Conservation (phyloP, 176 grass and related monocot genomes). For the Triticum timopheevii region DNA sequence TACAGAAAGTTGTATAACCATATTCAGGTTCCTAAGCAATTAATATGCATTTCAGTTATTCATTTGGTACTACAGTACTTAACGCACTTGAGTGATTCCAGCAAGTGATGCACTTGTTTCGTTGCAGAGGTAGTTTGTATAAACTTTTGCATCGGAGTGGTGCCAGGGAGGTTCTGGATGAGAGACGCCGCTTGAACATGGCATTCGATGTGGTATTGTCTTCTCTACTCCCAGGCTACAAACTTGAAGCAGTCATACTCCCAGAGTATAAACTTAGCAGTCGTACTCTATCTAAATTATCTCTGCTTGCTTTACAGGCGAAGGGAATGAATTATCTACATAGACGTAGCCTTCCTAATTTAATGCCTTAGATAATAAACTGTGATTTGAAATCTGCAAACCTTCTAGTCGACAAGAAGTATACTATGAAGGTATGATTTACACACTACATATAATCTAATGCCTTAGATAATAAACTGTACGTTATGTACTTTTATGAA, state of each 20-base stretch:
- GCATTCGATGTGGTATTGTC: slow-evolving; percentile 88
- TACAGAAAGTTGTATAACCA: too few relatives aligned
- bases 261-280: too few relatives aligned
- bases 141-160: slow-evolving; percentile 79
- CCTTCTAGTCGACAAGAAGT: slow-evolving; percentile 98
- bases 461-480: neutral
- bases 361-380: too few relatives aligned
- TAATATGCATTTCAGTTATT: too few relatives aligned
- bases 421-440: slow-evolving; percentile 85
- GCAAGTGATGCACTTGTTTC: slow-evolving; percentile 4
- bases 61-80: neutral
- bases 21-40: too few relatives aligned
- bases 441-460: neutral
- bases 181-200: slow-evolving; percentile 94
- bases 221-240: neutral
- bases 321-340: slow-evolving; percentile 99
- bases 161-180: slow-evolving; percentile 79
- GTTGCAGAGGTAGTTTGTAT: slow-evolving; percentile 94
- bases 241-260: slow-evolving; percentile 18
- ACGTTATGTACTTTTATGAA: neutral
- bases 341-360: slow-evolving; percentile 85
- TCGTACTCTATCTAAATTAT: slow-evolving; percentile 33
- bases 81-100: neutral
- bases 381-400: slow-evolving; percentile 98
- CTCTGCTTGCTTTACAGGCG: slow-evolving; percentile 55